Base-by-base conservation (phyloP, 192 early-diverging fungal species). In the Umbelopsis sp. region DNA sequence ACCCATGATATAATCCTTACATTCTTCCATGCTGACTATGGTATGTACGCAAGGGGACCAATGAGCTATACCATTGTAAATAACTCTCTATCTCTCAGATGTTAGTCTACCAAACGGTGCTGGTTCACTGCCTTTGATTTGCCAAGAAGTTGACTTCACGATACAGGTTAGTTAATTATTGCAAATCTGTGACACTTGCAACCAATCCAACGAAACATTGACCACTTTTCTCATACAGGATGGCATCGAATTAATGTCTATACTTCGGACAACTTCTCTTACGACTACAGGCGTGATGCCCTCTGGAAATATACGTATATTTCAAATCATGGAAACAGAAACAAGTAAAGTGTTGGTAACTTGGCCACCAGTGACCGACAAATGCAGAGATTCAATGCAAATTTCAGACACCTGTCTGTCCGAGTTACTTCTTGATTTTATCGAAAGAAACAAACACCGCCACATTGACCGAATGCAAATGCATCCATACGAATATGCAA, bases 11-110 rank as follows among this genome's bases (percentile, higher is more conserved):
- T 78, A 1, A 56, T 70, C 22, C 68, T 78, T 3, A 56, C 56
- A 20, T 78, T 78, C 45, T 71, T 73, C 24, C 77, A 78, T 66
- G 45, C 44, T 51, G 29, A 53, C 38, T 45, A 59, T 65, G 44
- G 68, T 73, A 70, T n/a, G 70, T 41, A 34, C 34, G 31, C 9
- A 31, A 17, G 17, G 21, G 22, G n/a, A 44, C 17, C 25, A 21
- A 16, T 68, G 29, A 24, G 17, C 24, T 17, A 1, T 6, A 7
- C 24, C 41, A 31, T 6, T 38, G 0, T 16, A 54, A 9, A n/a
- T 25, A 66, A 45, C 22, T 22, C 8, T 32, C n/a, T 66, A 16
- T 21, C 12, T 6, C 32, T 22, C 20, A 62, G 67, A 45, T 54
- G 24, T 29, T 52, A 20, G 22, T 9, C 14, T 52, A 53, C 56